Evolutionary conservation across 805 yeast genomes (phyloP), one percentile per base, ranked within the genome.

Genomic region (Metschnikowia cubensis): DNA sequence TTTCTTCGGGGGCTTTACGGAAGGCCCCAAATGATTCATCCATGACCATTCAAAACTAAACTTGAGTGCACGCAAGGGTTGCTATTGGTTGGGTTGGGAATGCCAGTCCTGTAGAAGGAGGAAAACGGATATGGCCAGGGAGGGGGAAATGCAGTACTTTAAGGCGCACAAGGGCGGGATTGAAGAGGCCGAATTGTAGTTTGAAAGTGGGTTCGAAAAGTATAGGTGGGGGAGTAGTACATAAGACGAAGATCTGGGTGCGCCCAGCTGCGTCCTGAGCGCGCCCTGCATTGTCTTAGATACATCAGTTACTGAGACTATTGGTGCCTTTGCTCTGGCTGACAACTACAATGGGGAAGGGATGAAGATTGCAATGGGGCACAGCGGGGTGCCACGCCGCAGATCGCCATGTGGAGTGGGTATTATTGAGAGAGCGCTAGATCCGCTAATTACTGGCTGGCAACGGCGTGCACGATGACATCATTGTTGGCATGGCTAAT

Each of bases 11-110:
- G 5, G 40, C 29, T 11, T 31, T 48, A 32, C 48, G 50, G 6
- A 50, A 50, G 34, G 32, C 38, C 33, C 34, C 49, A 34, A 42
- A 45, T 42, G 45, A 34, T 34, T 42, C 37, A 37, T 21, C 13
- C 45, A 42, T 42, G 37, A 29, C 36, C 36, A 21, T 32, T 33
- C 10, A 17, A 25, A 25, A 34, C 21, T 39, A 10, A 15, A 36
- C 25, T 25, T 3, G 18, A 29, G 22, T 11, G 44, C 29, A 6
- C 21, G 21, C 44, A 6, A 31, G 35, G 35, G 13, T 21, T 41
- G 44, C 44, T 31, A 17, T 41, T 22, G 18, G 8, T 21, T 13
- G 13, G 18, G 8, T 21, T 13, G 13, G 15, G 29, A 22, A n/a
- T 13, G 29, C 18, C 4, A 22, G 8, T 38, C 17, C 31, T 21